Base-by-base conservation (phyloP, 2,329 filamentous ascomycete species). In the Exophiala lecanii-corni region DNA sequence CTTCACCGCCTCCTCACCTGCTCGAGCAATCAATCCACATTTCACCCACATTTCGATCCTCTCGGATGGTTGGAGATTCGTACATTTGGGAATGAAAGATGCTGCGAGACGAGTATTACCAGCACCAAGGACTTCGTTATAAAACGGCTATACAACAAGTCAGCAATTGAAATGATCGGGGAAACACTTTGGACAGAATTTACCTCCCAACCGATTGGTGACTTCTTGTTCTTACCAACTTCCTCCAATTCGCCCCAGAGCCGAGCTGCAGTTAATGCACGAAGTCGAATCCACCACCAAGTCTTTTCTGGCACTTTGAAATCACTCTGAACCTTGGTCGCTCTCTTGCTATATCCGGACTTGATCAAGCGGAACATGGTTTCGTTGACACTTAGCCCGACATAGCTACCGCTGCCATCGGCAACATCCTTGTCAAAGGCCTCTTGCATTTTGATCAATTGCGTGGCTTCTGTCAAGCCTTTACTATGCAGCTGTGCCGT, bases 241-340 rank as follows among this genome's bases (percentile, higher is more conserved):
- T 96, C 89, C 62, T 97, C 89, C 45, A 98, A 76, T 62, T 96
- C 91, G 39, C 79, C 81, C 89, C 89, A 98, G 60, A 95, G 86
- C 42, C 92, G 78, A 62, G 89, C 88, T 12, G 86, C 85, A 2
- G 98, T 88, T 38, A 97, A 75, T 0, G 89, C 92, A 56, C 91
- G 81, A 19, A 98, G 74, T 50, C 88, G 83, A 45, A 79, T 59
- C 88, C 91, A 98, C 80, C 87, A 91, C 52, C 81, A 85, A 20
- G 88, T 85, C 65, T 89, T 94, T 54, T 97, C 92, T 0, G 86
- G 80, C 35, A 98, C 82, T 59, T 89, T 94, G 71, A 98, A 98
- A 55, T 97, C 91, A 61, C 76, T 82, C 62, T 92, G 85, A 3
- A 97, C 75, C 66, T 91, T 95, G 65, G 84, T 85, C 16, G 89